Base-by-base conservation (phyloP, 768 basidiomycete genomes). In the Suillus subalutaceus region DNA sequence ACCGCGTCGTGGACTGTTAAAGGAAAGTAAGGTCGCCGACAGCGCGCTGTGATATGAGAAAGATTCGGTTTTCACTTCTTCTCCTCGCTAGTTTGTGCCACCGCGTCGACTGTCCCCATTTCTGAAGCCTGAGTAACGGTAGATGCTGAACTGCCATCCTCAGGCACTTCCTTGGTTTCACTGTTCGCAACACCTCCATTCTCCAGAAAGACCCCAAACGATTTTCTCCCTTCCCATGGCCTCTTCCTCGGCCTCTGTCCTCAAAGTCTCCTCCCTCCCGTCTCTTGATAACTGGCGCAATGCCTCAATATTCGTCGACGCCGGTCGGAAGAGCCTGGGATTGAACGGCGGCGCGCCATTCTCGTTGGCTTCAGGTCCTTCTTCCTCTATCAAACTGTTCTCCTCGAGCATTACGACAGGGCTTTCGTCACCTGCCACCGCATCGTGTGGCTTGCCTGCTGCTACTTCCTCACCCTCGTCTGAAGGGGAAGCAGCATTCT, bases 271-370 rank as follows among this genome's bases (percentile, higher is more conserved):
- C 56, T 74, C 68, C 32, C 80, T 77, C 0, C 88, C 89, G 20
- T 77, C 72, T 38, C 79, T 73, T 8, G 89, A 83, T 35, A 90
- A 68, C 63, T 71, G 71, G 12, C 90, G 81, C 46, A 88, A 78
- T 30, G 63, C 60, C 67, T 77, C 70, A 59, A 89, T 80, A 9
- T 46, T 66, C 15, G 53, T 59, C 37, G 75, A 75, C 0, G 84
- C 75, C 10, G 69, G 62, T 32, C 72, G 71, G 73, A 89, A 84
- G 43, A 76, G 46, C 32, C 73, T 67, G 6, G 79, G 71, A 12
- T 73, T 71, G 66, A 71, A 68, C 6, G 64, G 40, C 9, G 65
- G 65, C 2, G 63, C 6, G 35, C n/a, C 20, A 9, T 35, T 30
- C 26, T 41, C 38, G 35, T n/a, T 7, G n/a, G n/a, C 37, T 43